A percentile compares a stretch with the other conserved stretches of the same genome.
Conservation (phyloP, 805 yeast species). For the Pachysolen tannophilus region DNA sequence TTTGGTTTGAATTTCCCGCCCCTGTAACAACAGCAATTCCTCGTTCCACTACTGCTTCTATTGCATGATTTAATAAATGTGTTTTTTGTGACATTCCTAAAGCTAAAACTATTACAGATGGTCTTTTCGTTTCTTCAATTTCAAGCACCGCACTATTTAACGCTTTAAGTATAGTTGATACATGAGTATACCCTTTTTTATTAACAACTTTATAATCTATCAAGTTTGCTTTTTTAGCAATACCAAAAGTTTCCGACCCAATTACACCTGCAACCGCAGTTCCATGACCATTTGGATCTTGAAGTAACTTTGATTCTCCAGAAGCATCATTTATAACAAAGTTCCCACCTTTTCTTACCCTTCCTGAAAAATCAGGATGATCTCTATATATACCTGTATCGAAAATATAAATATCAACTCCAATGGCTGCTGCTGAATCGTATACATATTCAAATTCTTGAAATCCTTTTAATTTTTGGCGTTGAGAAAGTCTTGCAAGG, state of each 20-base stretch:
- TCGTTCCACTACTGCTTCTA: constrained; percentile 28
- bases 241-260: constrained; percentile 44
- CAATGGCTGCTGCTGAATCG: constrained; percentile 33
- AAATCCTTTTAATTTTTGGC: constrained; percentile 15
- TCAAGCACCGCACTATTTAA: constrained; percentile 18
- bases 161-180: constrained; percentile 26
- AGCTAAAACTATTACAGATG: constrained; percentile 31
- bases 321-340: constrained; percentile 31
- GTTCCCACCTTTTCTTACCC: constrained; percentile 35
- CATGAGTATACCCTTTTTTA: constrained; percentile 25
- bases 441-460: constrained; percentile 30
- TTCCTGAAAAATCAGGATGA: constrained; percentile 35
- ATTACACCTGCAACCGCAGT: constrained; percentile 49
- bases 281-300: constrained; percentile 43
- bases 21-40: constrained; percentile 41
- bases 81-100: constrained; percentile 25
- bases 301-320: too few relatives aligned
- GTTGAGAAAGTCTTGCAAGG: constrained; percentile 32
- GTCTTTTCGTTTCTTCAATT: constrained; percentile 23
- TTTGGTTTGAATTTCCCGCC: constrained; percentile 39
- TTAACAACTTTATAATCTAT: constrained; percentile 37
- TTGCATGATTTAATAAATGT: constrained; percentile 34
- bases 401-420: constrained; percentile 28
- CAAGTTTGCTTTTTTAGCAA: constrained; percentile 36
- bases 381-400: constrained; percentile 29